Percentiles rank a stretch among this genome's conserved stretches.
These are phyloP conservation scores for Nemania sp. DNA, from an alignment of 2,329 filamentous ascomycete species.

Conservation along the genomic window DNA sequence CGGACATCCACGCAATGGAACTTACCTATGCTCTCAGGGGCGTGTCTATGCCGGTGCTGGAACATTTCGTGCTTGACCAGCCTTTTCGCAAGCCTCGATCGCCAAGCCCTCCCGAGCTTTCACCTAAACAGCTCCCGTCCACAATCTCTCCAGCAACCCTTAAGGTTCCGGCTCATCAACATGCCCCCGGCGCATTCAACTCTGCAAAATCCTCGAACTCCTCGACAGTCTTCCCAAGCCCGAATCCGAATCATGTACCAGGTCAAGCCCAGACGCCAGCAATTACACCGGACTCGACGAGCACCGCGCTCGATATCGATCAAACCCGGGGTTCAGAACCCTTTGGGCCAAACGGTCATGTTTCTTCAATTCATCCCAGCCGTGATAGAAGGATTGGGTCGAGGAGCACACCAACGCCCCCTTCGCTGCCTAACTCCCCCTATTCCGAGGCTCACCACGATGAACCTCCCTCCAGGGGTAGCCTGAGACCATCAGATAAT, in stretches of 20 bases:
- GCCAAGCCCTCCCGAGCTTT: constrained; percentile 42
- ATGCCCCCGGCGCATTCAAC: background rate
- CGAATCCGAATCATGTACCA: constrained; percentile 6
- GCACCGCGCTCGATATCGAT: constrained; percentile 1
- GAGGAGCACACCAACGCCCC: constrained; percentile 31
- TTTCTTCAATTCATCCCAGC: background rate
- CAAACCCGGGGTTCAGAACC: constrained; percentile 16
- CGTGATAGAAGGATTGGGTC: constrained; percentile 2
- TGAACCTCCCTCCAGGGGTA: constrained; percentile 11
- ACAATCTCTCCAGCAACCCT: constrained; percentile 24
- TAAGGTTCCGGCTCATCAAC: background rate
- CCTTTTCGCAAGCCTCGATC: constrained; percentile 33
- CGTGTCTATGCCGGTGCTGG: constrained; percentile 43
- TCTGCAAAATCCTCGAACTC: constrained; percentile 1
- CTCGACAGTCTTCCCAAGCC: constrained; percentile 13
- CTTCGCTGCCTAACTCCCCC: constrained; percentile 25
- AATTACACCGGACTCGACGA: constrained; percentile 3
- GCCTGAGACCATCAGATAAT: constrained; percentile 3
- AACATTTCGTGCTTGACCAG: constrained; percentile 41
- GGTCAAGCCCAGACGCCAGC: constrained; percentile 13
- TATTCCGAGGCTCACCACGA: constrained; percentile 13
- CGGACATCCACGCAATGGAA: constrained; percentile 37
- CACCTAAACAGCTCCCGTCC: constrained; percentile 43
- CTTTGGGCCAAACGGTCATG: background rate
- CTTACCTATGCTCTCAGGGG: constrained; percentile 38